Percentiles rank a stretch among this genome's conserved stretches.
These are phyloP conservation scores for Gyromitra esculenta DNA, from an alignment of 2,329 filamentous ascomycete species.

Conservation along the genomic window DNA sequence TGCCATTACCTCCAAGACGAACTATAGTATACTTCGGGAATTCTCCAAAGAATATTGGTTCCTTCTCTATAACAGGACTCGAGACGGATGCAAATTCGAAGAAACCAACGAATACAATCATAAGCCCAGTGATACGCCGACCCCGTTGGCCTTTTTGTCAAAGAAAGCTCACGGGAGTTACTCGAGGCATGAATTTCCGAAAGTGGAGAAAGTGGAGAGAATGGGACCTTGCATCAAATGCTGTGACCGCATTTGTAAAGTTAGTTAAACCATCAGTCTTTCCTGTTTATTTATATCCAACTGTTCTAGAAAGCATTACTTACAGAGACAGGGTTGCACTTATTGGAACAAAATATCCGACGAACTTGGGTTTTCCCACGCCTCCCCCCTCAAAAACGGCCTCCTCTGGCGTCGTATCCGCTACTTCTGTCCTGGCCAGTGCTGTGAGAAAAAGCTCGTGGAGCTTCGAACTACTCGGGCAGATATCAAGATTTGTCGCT, in stretches of 20 bases:
- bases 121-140: neutral
- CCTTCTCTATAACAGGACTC: neutral
- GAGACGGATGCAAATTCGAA: constrained; percentile 12
- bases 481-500: neutral
- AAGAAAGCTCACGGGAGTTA: neutral
- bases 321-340: constrained; percentile 1
- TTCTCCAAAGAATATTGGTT: neutral
- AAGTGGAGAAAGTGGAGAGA: neutral
- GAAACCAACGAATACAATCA: constrained; percentile 14
- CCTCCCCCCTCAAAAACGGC: neutral
- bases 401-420: constrained; percentile 9
- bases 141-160: neutral
- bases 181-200: neutral
- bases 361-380: neutral
- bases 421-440: neutral
- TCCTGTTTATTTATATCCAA: neutral
- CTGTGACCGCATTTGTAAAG: constrained; percentile 3
- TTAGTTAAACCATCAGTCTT: neutral
- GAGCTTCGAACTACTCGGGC: neutral
- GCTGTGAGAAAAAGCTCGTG: neutral
- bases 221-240: neutral
- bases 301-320: neutral
- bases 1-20: constrained; percentile 11
- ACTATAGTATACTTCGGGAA: neutral
- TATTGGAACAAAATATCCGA: neutral